These are phyloP conservation scores for Mycena polygramma DNA, from an alignment of 768 basidiomycete species.

Conservation along the genomic window DNA sequence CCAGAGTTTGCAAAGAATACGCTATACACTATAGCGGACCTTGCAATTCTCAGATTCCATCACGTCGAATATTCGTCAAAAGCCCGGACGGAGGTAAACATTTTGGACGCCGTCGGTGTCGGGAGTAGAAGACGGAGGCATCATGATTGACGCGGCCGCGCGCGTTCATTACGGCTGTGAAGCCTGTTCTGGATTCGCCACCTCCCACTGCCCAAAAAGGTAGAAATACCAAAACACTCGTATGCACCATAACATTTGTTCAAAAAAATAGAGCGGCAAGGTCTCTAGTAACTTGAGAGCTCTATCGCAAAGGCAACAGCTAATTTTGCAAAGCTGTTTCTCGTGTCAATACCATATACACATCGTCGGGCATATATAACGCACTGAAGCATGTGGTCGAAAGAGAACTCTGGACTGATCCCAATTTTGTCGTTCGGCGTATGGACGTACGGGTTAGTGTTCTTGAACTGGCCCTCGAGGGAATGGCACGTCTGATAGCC, in stretches of 20 bases:
- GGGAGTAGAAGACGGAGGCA: too few species aligned
- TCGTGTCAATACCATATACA: neutral
- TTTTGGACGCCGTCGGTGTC: too few species aligned
- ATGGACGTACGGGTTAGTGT: constrained; percentile 65
- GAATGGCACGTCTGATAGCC: constrained; percentile 73
- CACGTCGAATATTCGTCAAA: too few species aligned
- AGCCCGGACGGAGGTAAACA: too few species aligned
- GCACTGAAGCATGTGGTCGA: constrained; percentile 69
- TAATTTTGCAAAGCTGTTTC: constrained; percentile 35
- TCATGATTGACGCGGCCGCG: neutral
- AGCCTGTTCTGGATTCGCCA: neutral
- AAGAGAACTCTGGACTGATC: constrained; percentile 72
- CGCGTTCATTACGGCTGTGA: neutral
- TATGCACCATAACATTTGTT: neutral
- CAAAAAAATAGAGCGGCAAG: neutral
- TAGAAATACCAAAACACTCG: neutral
- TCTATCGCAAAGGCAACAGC: constrained; percentile 68
- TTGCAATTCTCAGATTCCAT: too few species aligned
- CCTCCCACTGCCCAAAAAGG: constrained; percentile 12
- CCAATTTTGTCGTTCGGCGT: constrained; percentile 62
- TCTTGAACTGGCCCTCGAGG: constrained; percentile 64
- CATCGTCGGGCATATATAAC: neutral
- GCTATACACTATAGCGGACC: too few species aligned
- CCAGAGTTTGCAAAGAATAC: too few species aligned
- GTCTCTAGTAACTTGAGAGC: constrained; percentile 42